A percentile compares a stretch with the other conserved stretches of the same genome.
Evolutionary conservation across 2,329 filamentous ascomycete species (phyloP).

Genomic region (Hypoxylon sp.): DNA sequence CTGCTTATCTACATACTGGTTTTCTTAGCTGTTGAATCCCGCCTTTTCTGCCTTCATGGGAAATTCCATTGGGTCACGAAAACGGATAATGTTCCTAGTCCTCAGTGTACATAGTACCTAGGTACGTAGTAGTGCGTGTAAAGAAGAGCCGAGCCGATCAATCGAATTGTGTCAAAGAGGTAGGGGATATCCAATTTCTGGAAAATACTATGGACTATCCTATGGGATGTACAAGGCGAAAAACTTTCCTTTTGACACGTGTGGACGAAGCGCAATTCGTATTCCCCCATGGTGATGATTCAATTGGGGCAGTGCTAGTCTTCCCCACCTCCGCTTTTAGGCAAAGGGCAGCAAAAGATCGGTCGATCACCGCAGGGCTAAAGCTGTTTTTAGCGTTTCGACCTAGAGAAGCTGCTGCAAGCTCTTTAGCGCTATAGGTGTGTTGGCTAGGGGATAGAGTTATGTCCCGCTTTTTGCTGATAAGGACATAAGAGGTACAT

Average conservation of each 20-base stretch:
- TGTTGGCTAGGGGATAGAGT: slow-evolving; percentile 35
- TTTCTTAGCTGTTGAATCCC: slow-evolving; percentile 7
- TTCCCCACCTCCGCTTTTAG: slow-evolving; percentile 49
- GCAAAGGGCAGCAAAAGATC: slow-evolving; percentile 44
- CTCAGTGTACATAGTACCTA: no score
- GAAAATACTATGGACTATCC: slow-evolving; percentile 12
- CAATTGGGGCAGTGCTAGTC: slow-evolving; percentile 36
- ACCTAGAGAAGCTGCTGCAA: slow-evolving; percentile 20
- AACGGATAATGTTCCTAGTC: neutral
- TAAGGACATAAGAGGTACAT: slow-evolving; percentile 20
- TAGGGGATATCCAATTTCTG: slow-evolving; percentile 8
- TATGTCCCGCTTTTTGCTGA: slow-evolving; percentile 24
- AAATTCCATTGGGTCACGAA: neutral
- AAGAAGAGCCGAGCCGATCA: slow-evolving; percentile 9
- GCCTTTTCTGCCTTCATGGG: slow-evolving; percentile 11
- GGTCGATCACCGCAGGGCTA: slow-evolving; percentile 45
- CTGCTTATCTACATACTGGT: no score
- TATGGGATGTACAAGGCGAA: slow-evolving; percentile 16
- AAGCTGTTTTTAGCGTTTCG: slow-evolving; percentile 20
- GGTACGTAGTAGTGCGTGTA: neutral
- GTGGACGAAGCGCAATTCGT: slow-evolving; percentile 47
- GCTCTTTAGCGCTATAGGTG: slow-evolving; percentile 30
- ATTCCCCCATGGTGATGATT: slow-evolving; percentile 46
- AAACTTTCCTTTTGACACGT: slow-evolving; percentile 25
- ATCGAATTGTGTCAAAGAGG: slow-evolving; percentile 9